Percentiles rank a stretch among this genome's conserved stretches.
Conservation (phyloP, 495 filamentous ascomycete species). For the Apiosordaria backusii region DNA sequence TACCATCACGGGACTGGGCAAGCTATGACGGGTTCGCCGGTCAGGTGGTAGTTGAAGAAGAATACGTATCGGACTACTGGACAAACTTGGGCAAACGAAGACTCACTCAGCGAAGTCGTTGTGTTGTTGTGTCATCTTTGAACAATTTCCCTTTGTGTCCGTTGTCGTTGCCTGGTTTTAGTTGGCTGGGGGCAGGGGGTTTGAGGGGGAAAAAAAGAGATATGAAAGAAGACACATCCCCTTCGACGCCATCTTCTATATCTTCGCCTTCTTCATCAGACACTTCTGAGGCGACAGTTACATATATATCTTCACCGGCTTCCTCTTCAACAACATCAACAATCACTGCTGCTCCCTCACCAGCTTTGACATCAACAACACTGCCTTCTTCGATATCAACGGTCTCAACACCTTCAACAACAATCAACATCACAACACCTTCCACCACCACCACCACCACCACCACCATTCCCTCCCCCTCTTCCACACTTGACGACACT, state of each 20-base stretch:
- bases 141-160: background rate
- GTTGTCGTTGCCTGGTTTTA: background rate
- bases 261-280: conserved; percentile 7
- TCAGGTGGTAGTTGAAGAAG: conserved; percentile 11
- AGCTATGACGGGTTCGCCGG: conserved; percentile 22
- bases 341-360: conserved; percentile 1
- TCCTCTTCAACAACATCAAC: conserved; percentile 8
- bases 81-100: conserved; percentile 2
- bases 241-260: conserved; percentile 5
- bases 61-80: conserved; percentile 10
- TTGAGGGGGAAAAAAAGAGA: conserved; percentile 6
- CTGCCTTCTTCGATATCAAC: background rate
- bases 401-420: background rate
- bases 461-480: background rate
- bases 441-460: conserved; percentile 7
- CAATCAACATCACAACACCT: background rate
- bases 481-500: conserved; percentile 6
- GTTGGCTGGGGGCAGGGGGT: background rate
- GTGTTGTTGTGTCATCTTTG: conserved; percentile 1
- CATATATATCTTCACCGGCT: background rate
- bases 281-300: background rate
- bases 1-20: background rate
- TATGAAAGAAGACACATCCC: conserved; percentile 28
- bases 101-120: background rate
- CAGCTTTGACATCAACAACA: conserved; percentile 1